Evolutionary conservation across 1,139 yeast genomes (phyloP).

Genomic region (Lodderomyces jiufengensis): DNA sequence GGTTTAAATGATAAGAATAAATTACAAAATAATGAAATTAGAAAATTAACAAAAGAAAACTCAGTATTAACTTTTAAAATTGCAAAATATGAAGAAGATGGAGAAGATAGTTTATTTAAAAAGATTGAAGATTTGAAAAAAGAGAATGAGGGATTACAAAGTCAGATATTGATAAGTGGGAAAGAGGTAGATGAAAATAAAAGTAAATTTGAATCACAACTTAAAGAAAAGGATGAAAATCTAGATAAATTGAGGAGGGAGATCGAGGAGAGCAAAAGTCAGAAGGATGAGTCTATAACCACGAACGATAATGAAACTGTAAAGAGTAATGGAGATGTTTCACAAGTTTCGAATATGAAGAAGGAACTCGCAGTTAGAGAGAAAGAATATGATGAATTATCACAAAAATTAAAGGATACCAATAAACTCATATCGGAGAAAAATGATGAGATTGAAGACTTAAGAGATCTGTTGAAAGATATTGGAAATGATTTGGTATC

Average conservation of each 20-base stretch:
- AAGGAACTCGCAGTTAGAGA: slow-evolving; percentile 7
- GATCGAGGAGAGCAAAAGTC: slow-evolving; percentile 8
- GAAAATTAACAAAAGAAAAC: slow-evolving; percentile 21
- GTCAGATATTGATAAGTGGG: background rate
- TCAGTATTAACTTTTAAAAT: slow-evolving; percentile 22
- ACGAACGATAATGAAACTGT: background rate
- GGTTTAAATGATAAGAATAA: slow-evolving; percentile 61
- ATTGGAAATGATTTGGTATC: slow-evolving; percentile 75
- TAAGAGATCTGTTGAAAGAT: slow-evolving; percentile 68
- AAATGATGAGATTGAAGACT: slow-evolving; percentile 51
- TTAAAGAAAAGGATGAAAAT: background rate
- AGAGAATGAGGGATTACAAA: slow-evolving; percentile 6
- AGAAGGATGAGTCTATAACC: background rate
- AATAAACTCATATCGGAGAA: slow-evolving; percentile 24
- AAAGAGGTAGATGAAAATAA: slow-evolving; percentile 1
- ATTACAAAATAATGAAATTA: slow-evolving; percentile 53
- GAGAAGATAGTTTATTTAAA: slow-evolving; percentile 9
- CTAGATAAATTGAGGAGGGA: slow-evolving; percentile 1
- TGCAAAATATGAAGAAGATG: slow-evolving; percentile 15
- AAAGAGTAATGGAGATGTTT: background rate
- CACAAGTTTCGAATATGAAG: slow-evolving; percentile 2
- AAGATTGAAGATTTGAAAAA: slow-evolving; percentile 16
- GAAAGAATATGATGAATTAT: slow-evolving; percentile 19
- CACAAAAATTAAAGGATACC: slow-evolving; percentile 13
- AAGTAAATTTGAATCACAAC: slow-evolving; percentile 1